Base-by-base conservation (phyloP, 2,329 filamentous ascomycete species). In the Fusarium sp. region DNA sequence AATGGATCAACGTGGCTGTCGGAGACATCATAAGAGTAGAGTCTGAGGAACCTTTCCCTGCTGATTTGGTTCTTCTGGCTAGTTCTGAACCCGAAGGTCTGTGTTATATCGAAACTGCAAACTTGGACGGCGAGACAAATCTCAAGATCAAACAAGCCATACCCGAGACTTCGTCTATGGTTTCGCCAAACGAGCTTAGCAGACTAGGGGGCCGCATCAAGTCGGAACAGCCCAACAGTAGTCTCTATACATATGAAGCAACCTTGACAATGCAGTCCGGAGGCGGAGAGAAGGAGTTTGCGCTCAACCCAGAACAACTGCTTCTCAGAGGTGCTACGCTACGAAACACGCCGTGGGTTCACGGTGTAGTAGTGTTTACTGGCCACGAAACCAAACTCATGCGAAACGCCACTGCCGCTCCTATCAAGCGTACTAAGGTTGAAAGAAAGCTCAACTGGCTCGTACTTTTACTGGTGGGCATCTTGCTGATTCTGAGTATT, bases 351-450 rank as follows among this genome's bases (percentile, higher is more conserved):
- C 95, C 94, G 30, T 99, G 96, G 95, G 89, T 98, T 48, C 93
- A 99, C 77, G 96, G 95, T 39, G 87, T 97, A 19, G 96, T 99
- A 55, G 95, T 99, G 17, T 99, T 98, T 75, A 82, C 80, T 13
- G 96, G 96, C 51, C 96, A 99, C 79, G 96, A 99, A 82, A 98
- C 96, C 8, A 99, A 99, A 81, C 86, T 99, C 67, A 98, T 99
- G 96, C 90, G 96, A 72, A 99, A 99, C 77, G 96, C 96, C 19
- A 99, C 95, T 4, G 95, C 95, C 6, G 92, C 96, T 2, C 96
- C 96, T 7, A 99, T 99, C 82, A 99, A 99, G 83, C 92, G 95
- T 57, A 99, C 96, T 35, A 95, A 94, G 71, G 95, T 99, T 8
- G 96, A 99, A 80, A 89, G 90, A 66, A 92, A 96, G 83, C 91